These are phyloP conservation scores for Vitis rupestris DNA, from an alignment of 164 flowering plant species.

Conservation along the genomic window DNA sequence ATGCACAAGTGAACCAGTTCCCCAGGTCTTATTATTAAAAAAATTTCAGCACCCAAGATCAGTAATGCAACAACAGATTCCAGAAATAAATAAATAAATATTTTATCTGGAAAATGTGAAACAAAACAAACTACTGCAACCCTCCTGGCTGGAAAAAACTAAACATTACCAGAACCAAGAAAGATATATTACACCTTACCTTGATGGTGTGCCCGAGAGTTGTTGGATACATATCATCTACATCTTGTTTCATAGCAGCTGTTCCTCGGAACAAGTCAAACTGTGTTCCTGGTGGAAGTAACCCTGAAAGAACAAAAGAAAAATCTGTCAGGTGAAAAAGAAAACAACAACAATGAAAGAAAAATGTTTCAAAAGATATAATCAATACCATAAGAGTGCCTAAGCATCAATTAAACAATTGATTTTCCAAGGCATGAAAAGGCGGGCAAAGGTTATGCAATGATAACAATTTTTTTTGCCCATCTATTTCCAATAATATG, in stretches of 20 bases:
- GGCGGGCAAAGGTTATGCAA: no score
- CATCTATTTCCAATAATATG: no score
- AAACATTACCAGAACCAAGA: background rate
- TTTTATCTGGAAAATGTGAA: background rate
- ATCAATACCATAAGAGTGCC: no score
- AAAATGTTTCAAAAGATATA: no score
- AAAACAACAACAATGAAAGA: background rate
- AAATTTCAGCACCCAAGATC: no score
- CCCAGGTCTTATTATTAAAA: no score
- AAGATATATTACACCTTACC: slow-evolving; percentile 30
- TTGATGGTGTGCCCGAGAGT: slow-evolving; percentile 83
- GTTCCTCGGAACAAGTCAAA: slow-evolving; percentile 97
- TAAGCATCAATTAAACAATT: no score
- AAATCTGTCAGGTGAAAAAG: background rate
- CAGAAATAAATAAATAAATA: no score
- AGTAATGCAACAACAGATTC: no score
- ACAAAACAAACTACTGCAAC: background rate
- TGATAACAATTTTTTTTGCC: no score
- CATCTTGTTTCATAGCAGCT: slow-evolving; percentile 99
- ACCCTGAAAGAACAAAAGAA: slow-evolving; percentile 48
- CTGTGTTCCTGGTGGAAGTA: slow-evolving; percentile 97
- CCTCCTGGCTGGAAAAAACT: background rate
- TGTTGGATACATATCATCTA: slow-evolving; percentile 89
- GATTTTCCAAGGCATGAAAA: no score
- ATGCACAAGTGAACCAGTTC: no score